A percentile compares a stretch with the other conserved stretches of the same genome.
Conservation (phyloP, 202 grass and related monocot genomes). For the Alloteropsis angusta region DNA sequence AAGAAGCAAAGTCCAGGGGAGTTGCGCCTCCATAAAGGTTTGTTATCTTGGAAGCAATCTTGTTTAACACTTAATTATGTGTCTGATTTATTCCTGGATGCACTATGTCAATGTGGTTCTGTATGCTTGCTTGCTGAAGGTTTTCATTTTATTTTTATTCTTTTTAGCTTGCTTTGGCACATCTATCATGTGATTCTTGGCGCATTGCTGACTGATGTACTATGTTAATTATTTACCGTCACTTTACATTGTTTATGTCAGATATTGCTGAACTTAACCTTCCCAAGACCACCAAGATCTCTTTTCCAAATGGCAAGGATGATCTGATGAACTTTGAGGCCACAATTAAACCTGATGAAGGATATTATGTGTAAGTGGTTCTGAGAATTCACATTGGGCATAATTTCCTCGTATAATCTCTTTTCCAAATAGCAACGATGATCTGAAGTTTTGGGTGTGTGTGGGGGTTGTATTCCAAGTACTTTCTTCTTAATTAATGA, state of each 20-base stretch:
- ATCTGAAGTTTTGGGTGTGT: not conserved
- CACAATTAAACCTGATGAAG: conserved; percentile 54
- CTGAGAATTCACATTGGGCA: not conserved
- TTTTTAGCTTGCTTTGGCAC: not conserved
- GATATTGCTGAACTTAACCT: conserved; percentile 67
- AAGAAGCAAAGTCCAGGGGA: conserved; percentile 82
- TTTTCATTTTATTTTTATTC: not conserved
- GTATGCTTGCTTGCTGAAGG: not conserved
- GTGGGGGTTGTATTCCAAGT: not conserved
- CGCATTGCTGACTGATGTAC: not conserved
- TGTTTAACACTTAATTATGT: not conserved
- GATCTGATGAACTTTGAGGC: conserved; percentile 70
- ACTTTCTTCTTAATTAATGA: not conserved
- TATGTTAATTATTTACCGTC: conserved; percentile 6
- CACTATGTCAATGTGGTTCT: not conserved
- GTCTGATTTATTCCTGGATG: not conserved
- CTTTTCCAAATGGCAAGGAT: conserved; percentile 61
- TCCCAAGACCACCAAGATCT: conserved; percentile 50
- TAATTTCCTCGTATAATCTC: not conserved
- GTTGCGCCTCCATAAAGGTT: conserved; percentile 79
- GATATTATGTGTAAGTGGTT: conserved; percentile 55
- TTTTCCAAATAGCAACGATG: not conserved
- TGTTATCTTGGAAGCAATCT: not conserved
- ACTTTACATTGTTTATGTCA: conserved; percentile 23
- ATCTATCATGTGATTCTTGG: not conserved